Evolutionary conservation across 2,329 filamentous ascomycete species (phyloP).

Genomic region (Curvularia sp.): DNA sequence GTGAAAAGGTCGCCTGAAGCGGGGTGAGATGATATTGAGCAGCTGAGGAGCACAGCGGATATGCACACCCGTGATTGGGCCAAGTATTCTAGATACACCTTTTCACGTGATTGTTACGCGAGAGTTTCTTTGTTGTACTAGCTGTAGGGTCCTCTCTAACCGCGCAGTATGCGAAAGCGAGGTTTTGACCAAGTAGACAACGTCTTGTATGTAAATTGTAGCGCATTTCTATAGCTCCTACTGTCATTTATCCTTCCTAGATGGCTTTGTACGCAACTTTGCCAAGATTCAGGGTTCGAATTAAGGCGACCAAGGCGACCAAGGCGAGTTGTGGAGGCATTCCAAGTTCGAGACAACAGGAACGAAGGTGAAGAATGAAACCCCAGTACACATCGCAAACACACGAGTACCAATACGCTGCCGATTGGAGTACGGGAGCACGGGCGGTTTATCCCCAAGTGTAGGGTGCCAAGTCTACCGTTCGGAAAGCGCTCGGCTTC

Average conservation of each 20-base stretch:
- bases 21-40: not conserved
- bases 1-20: not conserved
- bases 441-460: not conserved
- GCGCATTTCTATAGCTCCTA: not conserved
- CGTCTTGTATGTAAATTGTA: too few species aligned
- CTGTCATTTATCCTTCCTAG: not conserved
- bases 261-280: not conserved
- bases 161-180: not conserved
- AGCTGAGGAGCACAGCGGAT: not conserved
- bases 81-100: not conserved
- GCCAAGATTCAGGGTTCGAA: not conserved
- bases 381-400: not conserved
- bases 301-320: not conserved
- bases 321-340: not conserved
- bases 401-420: not conserved
- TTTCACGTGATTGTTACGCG: not conserved
- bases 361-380: not conserved
- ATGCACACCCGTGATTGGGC: not conserved
- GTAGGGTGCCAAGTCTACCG: not conserved
- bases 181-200: too few species aligned
- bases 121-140: not conserved
- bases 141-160: not conserved
- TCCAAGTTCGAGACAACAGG: not conserved
- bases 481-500: conserved; percentile 3
- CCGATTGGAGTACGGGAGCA: not conserved